Conservation (phyloP, 495 filamentous ascomycete genomes). For the Cercophora newfieldiana region DNA sequence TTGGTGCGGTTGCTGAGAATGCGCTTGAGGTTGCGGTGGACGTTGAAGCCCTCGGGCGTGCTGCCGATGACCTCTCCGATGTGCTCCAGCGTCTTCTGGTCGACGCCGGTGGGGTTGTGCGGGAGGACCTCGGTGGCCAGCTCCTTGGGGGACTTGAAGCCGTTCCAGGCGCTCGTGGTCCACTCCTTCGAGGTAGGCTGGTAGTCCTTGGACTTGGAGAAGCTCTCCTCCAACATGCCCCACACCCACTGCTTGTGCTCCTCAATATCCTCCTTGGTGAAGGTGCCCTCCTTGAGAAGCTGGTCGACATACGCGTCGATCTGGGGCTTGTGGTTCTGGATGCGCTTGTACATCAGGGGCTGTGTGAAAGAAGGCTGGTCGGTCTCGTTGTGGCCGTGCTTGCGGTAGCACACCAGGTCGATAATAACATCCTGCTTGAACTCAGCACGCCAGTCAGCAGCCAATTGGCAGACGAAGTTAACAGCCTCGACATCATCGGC, state of each 20-base stretch:
- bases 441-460: slow-evolving; percentile 94
- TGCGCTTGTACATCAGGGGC: slow-evolving; percentile 98
- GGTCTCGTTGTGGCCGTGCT: slow-evolving; percentile 98
- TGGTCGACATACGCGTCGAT: slow-evolving; percentile 86
- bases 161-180: slow-evolving; percentile 98
- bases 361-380: slow-evolving; percentile 99
- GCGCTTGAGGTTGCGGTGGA: slow-evolving; percentile 95
- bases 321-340: slow-evolving; percentile 73
- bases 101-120: slow-evolving; percentile 84
- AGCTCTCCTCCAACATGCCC: slow-evolving; percentile 97
- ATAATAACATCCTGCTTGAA: slow-evolving; percentile 98
- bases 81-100: slow-evolving; percentile 65
- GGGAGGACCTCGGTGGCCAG: slow-evolving; percentile 91
- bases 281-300: slow-evolving; percentile 85
- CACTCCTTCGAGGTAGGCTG: slow-evolving; percentile 95
- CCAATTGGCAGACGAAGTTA: slow-evolving; percentile 96
- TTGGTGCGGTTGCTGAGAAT: slow-evolving; percentile 89
- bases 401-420: slow-evolving; percentile 98
- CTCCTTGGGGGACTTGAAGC: slow-evolving; percentile 98
- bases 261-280: slow-evolving; percentile 96
- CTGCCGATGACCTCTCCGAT: slow-evolving; percentile 75
- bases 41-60: slow-evolving; percentile 78
- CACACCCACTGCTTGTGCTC: slow-evolving; percentile 99
- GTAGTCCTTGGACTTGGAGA: slow-evolving; percentile 95
- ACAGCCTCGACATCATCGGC: slow-evolving; percentile 97